A percentile compares a stretch with the other conserved stretches of the same genome.
Conservation (phyloP, 495 filamentous ascomycete species). For the Penicillium odoratum region DNA sequence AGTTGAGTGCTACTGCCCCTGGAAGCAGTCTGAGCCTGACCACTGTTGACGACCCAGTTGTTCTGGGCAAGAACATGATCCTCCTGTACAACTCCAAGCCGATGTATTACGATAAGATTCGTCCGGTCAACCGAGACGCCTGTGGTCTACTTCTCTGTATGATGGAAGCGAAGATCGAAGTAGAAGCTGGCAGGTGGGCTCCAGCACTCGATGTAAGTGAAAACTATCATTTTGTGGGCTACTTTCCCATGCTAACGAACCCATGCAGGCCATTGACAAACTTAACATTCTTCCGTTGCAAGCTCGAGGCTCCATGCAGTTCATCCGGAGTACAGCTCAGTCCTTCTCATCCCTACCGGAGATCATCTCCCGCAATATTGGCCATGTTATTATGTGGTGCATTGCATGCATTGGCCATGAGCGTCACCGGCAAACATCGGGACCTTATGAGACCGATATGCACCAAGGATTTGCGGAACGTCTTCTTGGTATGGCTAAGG, state of each 20-base stretch:
- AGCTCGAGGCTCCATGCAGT: conserved; percentile 64
- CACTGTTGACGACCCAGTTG: conserved; percentile 79
- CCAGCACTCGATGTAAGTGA: conserved; percentile 77
- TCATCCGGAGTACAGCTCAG: conserved; percentile 72
- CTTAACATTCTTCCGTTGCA: conserved; percentile 77
- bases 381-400: conserved; percentile 88
- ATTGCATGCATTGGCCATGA: conserved; percentile 79
- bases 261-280: conserved; percentile 63
- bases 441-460: conserved; percentile 72
- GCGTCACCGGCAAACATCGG: conserved; percentile 62
- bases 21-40: conserved; percentile 75
- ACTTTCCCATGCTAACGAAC: conserved; percentile 5
- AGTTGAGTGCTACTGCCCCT: conserved; percentile 31
- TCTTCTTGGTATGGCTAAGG: conserved; percentile 74
- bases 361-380: conserved; percentile 80
- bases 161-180: conserved; percentile 69
- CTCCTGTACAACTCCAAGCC: conserved; percentile 73
- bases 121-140: conserved; percentile 63
- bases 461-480: conserved; percentile 66
- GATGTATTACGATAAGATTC: conserved; percentile 70
- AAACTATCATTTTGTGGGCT: conserved; percentile 5
- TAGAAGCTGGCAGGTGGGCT: conserved; percentile 71
- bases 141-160: conserved; percentile 74
- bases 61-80: conserved; percentile 77
- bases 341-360: conserved; percentile 73